phyloP scores from a whole-genome alignment of 495 filamentous ascomycete genomes.

The Glarea lozoyensis region DNA sequence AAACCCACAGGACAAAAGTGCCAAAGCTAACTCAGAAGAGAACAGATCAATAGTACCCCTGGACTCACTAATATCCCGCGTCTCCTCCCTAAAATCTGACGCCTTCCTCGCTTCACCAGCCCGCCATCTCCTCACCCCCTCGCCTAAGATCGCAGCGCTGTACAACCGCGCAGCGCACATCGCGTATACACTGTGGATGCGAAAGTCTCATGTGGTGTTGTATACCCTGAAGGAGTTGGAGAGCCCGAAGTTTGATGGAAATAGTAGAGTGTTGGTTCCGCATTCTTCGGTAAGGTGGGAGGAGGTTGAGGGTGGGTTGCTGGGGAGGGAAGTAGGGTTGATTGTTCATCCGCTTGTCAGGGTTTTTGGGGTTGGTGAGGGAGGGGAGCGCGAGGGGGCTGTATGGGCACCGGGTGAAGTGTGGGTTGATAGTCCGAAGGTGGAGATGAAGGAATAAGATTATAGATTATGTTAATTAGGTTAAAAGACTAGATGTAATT shows the following conservation, averaged over 20 bases:
- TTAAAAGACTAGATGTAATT: too few relatives aligned
- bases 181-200: slow-evolving; percentile 10
- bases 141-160: background rate
- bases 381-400: slow-evolving; percentile 2
- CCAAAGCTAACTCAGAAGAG: background rate
- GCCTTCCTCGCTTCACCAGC: background rate
- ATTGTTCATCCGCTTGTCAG: slow-evolving; percentile 10
- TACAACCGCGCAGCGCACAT: background rate
- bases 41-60: background rate
- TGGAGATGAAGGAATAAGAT: too few relatives aligned
- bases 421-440: slow-evolving; percentile 15
- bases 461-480: too few relatives aligned
- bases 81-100: background rate
- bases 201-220: slow-evolving; percentile 1
- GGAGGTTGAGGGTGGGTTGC: slow-evolving; percentile 5
- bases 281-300: slow-evolving; percentile 6
- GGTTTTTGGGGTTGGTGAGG: slow-evolving; percentile 7
- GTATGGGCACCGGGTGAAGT: slow-evolving; percentile 8
- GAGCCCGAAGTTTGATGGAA: slow-evolving; percentile 3
- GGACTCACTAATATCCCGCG: too few relatives aligned
- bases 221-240: background rate
- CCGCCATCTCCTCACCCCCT: background rate
- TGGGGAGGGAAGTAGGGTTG: background rate
- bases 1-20: background rate
- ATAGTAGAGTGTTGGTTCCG: background rate